phyloP scores from a whole-genome alignment of 2,329 filamentous ascomycete species.

The Pseudocercospora macadamiae region DNA sequence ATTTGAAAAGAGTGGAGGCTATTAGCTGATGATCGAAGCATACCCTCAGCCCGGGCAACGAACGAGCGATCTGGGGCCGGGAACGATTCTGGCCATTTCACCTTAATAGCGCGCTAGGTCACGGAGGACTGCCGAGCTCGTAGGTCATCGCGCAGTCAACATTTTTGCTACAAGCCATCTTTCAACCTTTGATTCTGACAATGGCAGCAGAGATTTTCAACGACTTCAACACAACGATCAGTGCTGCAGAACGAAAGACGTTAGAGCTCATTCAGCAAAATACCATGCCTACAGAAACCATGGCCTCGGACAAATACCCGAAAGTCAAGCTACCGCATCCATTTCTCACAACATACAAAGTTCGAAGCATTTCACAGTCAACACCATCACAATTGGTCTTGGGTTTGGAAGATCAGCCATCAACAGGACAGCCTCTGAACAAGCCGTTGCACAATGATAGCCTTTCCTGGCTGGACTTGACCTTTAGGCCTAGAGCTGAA shows the following conservation, averaged over 20 bases:
- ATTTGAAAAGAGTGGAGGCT: neutral
- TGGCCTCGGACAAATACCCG: slow-evolving; percentile 26
- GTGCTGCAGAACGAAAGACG: neutral
- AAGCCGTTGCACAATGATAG: slow-evolving; percentile 44
- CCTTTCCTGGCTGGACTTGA: slow-evolving; percentile 45
- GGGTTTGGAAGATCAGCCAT: slow-evolving; percentile 41
- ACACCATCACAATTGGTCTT: slow-evolving; percentile 32
- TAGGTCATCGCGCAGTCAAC: neutral
- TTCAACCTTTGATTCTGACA: neutral
- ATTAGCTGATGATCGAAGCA: slow-evolving; percentile 1
- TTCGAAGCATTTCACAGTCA: slow-evolving; percentile 28
- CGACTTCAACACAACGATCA: neutral
- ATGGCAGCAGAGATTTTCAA: neutral
- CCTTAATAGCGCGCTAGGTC: neutral
- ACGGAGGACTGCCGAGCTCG: neutral
- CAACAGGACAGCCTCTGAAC: slow-evolving; percentile 37
- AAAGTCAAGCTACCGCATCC: slow-evolving; percentile 52
- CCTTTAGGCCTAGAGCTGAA: slow-evolving; percentile 26
- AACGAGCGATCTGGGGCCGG: neutral
- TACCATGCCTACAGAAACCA: neutral
- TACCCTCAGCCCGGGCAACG: neutral
- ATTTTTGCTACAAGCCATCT: neutral
- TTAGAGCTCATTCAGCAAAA: neutral
- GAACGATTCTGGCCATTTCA: neutral
- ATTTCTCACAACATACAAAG: slow-evolving; percentile 48